Base-by-base conservation (phyloP, 306 rosid species). In the Hippophae rhamnoides region DNA sequence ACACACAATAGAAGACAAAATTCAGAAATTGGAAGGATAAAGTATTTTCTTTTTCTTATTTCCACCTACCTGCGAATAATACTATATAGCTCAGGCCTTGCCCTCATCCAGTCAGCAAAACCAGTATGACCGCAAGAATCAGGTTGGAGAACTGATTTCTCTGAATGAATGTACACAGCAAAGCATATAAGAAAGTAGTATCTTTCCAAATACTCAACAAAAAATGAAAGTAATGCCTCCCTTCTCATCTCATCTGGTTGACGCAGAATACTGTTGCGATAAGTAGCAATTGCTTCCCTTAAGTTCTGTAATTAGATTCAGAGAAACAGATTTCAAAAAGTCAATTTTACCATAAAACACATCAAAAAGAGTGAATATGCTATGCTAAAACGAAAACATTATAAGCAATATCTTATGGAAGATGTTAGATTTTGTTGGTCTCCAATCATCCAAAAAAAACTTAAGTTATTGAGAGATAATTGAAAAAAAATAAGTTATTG, bases 211-310 rank as follows among this genome's bases (percentile, higher is more conserved):
- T 89, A 89, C 80, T 89, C 97, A 76, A 85, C 70, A 44, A 89
- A 89, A 72, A 83, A 89, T 26, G 95, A 89, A 61, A 85, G 83
- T 23, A 86, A 77, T 42, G 97, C 90, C 67, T 83, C 97, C 73
- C 83, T 81, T 75, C 85, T 89, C 97, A 85, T 89, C 81, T 89
- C 97, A 85, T 89, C 97, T 46, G 94, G 90, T 56, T 89, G 97
- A 47, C 86, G 78, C 54, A 81, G 75, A 78, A 89, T 85, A 73
- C 90, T 89, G 65, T 76, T 83, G 65, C 97, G 97, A 55, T 89
- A 89, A 61, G 81, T 76, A 69, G 83, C 97, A 74, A 89, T 89
- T 59, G 97, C 95, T 64, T 89, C 97, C 2, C 97, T 94, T 70
- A 89, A 77, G 70, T 89, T 89, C 97, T 89, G 78, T 52, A 66